These are phyloP conservation scores for Trypanosoma congolense DNA, from an alignment of 208 protist species.

Conservation along the genomic window DNA sequence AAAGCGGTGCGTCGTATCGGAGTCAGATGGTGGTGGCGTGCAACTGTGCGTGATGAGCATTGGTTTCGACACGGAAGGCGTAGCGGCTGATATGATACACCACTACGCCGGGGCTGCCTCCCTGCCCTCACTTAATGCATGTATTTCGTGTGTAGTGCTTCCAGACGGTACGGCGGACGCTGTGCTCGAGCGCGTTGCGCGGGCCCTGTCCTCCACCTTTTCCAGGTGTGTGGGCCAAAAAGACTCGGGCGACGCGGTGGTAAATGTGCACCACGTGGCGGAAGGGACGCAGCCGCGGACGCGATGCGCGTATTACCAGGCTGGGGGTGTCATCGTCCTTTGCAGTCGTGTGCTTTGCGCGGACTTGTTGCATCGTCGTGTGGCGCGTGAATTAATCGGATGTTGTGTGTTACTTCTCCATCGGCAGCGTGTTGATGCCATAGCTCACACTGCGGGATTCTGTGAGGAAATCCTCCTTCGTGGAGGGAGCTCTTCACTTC, in stretches of 20 bases:
- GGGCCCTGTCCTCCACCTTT: conserved; percentile 33
- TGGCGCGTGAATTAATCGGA: conserved; percentile 48
- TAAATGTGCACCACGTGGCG: conserved; percentile 44
- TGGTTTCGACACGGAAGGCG: conserved; percentile 56
- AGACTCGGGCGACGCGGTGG: background rate
- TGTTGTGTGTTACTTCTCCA: conserved; percentile 39
- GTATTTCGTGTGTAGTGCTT: conserved; percentile 90
- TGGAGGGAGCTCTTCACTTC: conserved; percentile 7
- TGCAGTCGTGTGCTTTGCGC: conserved; percentile 66
- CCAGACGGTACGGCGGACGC: conserved; percentile 89
- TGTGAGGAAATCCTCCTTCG: conserved; percentile 67
- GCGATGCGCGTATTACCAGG: conserved; percentile 56
- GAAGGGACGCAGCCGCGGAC: conserved; percentile 60
- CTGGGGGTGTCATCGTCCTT: conserved; percentile 58
- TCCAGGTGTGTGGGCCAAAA: background rate
- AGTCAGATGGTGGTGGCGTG: conserved; percentile 32
- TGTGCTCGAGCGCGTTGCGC: conserved; percentile 83
- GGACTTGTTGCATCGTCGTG: conserved; percentile 73
- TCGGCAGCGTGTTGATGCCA: conserved; percentile 24
- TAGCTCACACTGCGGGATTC: conserved; percentile 57
- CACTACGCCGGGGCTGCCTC: background rate
- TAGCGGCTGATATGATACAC: conserved; percentile 26
- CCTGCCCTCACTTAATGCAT: conserved; percentile 45
- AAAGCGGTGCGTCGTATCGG: conserved; percentile 23
- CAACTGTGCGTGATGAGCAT: conserved; percentile 64